Base-by-base conservation (phyloP, 352 stramenopile genomes). In the Phytophthora colocasiae region DNA sequence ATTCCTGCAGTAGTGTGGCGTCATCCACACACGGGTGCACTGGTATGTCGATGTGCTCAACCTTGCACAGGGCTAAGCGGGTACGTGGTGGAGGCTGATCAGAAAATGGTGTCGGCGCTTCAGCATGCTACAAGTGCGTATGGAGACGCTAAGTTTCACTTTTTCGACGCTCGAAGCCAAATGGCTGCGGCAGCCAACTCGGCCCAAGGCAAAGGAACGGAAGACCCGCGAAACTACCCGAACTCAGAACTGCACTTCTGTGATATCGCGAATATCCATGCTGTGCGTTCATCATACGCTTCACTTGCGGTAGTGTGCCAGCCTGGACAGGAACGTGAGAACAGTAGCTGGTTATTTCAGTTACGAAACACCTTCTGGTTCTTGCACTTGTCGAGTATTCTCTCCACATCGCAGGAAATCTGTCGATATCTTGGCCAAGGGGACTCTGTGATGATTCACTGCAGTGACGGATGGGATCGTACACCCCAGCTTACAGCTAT, bases 241-340 rank as follows among this genome's bases (percentile, higher is more conserved):
- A 92, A 98, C 58, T 90, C 91, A 5, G 97, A 98, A 22, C 85
- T 99, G 26, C 95, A 98, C 55, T 99, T 99, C 71, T 98, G 96
- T 73, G 97, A 99, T 58, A 99, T 99, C 67, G 95, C 90, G 3
- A 99, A 99, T 77, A 99, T 99, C 64, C 97, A 99, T 78, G 93
- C 92, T 27, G 97, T 99, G 36, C 97, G 98, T 17, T 93, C 87
- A 38, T 93, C 89, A 14, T 96, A 89, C 49, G 78, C 83, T 12
- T 83, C 83, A n/a, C 67, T 98, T n/a, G 82, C 84, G 44, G 61
- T 61, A 11, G 71, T 97, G 3, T 92, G 85, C 27, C 83, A 97
- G 38, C 89, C 86, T 26, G 85, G 86, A 1, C 80, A 92, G 53
- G 84, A 93, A 63, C 86, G 85, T 46, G 83, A 86, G 14, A 80